Evolutionary conservation across 177 flowering plant species (phyloP), one percentile per base, ranked within the genome.

Genomic region (Vitis hybrid): DNA sequence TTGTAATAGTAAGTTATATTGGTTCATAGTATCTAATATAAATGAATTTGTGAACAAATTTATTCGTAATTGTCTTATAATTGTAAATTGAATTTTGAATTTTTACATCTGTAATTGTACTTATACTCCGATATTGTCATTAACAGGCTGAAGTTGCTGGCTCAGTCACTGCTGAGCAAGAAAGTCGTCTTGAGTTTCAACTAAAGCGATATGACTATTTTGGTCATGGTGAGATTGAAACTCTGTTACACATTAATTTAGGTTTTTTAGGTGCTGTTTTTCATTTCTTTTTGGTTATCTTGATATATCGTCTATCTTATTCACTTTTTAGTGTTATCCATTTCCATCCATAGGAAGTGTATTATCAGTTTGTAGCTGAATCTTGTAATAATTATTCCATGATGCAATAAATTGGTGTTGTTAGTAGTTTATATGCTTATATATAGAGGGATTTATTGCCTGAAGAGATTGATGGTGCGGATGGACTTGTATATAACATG

Each of bases 111-210:
- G 47, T 5, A 38, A 38, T 38, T 38, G 47, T 38, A 38, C 0
- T 38, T 38, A 38, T 8, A 28, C 47, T 38, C 47, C 10, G 15
- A 15, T 64, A 33, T 50, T 20, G 3, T 75, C 47, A 10, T 75
- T 78, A 57, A 73, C 79, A 96, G 98, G 97, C 98, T 67, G 94
- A 92, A 80, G 94, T 94, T 53, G 74, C 73, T 68, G 94, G 86
- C 62, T 72, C 87, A 13, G 65, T 75, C 33, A 64, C 78, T 69
- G 71, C 75, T 12, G 94, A 81, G 31, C 94, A 86, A 60, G 89
- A 84, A 73, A 79, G 76, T 66, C 87, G 82, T 17, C 73, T 87
- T 15, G 96, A 91, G 69, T 89, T 84, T 76, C 82, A 77, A 33
- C 75, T 94, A 73, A 88, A 88, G 69, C 78, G 71, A 71, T 84